Evolutionary conservation across 2,329 filamentous ascomycete genomes (phyloP).

Genomic region (Sphaerulina populicola): DNA sequence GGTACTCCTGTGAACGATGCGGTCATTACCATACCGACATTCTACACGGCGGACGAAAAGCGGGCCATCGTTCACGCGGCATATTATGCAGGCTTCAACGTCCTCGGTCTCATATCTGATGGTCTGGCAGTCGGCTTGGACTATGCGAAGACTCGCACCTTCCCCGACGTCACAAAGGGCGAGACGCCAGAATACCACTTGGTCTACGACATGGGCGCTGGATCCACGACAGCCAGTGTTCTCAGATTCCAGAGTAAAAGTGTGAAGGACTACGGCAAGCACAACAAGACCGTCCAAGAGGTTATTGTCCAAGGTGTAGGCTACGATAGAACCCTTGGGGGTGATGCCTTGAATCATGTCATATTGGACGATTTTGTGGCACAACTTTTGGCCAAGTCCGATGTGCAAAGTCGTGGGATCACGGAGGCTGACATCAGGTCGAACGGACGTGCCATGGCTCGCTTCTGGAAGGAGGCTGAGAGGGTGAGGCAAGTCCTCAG

Average conservation of each 20-base stretch:
- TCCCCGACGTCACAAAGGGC: conserved; percentile 73
- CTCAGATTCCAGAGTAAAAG: conserved; percentile 80
- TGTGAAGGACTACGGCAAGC: conserved; percentile 85
- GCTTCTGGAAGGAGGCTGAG: conserved; percentile 88
- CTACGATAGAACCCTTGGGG: conserved; percentile 84
- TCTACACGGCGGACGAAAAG: conserved; percentile 86
- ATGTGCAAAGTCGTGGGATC: conserved; percentile 56
- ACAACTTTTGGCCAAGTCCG: conserved; percentile 61
- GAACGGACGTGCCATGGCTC: conserved; percentile 78
- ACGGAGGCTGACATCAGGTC: conserved; percentile 55
- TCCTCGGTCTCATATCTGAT: conserved; percentile 78
- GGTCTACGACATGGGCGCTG: conserved; percentile 96
- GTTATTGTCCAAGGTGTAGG: conserved; percentile 78
- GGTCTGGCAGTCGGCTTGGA: conserved; percentile 88
- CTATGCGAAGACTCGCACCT: conserved; percentile 85
- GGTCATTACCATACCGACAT: conserved; percentile 82
- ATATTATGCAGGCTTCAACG: conserved; percentile 76
- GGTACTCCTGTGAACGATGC: conserved; percentile 66
- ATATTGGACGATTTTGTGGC: conserved; percentile 83
- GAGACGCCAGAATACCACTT: conserved; percentile 84
- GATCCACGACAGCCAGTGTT: conserved; percentile 82
- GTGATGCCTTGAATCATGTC: conserved; percentile 77
- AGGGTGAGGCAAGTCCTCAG: conserved; percentile 80
- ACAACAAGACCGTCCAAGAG: conserved; percentile 95
- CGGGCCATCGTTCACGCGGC: conserved; percentile 76